These are phyloP conservation scores for Fusarium sp. DNA, from an alignment of 2,329 filamentous ascomycete genomes.

Conservation along the genomic window DNA sequence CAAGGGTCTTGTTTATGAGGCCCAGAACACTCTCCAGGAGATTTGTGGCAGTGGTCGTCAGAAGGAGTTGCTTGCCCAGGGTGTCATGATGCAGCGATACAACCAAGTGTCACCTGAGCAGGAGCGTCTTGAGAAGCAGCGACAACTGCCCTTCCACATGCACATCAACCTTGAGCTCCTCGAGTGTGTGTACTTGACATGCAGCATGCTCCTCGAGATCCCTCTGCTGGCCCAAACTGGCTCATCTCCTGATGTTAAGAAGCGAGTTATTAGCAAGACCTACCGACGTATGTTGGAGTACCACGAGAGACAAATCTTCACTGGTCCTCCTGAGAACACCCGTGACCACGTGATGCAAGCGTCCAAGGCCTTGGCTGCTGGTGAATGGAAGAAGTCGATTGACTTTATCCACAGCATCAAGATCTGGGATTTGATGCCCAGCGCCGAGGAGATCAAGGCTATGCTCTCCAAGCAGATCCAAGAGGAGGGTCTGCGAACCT, in stretches of 20 bases:
- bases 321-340: constrained; percentile 97
- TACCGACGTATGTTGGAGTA: constrained; percentile 99
- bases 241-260: constrained; percentile 95
- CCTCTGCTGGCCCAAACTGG: constrained; percentile 96
- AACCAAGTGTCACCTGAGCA: constrained; percentile 97
- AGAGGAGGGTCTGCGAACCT: constrained; percentile 96
- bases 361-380: constrained; percentile 94
- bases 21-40: constrained; percentile 96
- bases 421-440: constrained; percentile 98
- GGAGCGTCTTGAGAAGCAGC: constrained; percentile 95
- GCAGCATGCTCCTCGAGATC: constrained; percentile 99
- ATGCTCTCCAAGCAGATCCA: constrained; percentile 99
- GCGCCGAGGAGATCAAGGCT: constrained; percentile 90
- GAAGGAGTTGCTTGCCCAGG: constrained; percentile 97
- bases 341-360: constrained; percentile 99
- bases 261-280: constrained; percentile 98
- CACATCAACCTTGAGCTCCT: constrained; percentile 99
- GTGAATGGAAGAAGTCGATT: constrained; percentile 98
- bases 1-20: constrained; percentile 95
- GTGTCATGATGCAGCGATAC: constrained; percentile 98
- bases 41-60: constrained; percentile 97
- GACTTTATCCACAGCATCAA: constrained; percentile 97
- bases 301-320: constrained; percentile 99
- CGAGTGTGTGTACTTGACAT: constrained; percentile 98
- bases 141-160: constrained; percentile 99